These are phyloP conservation scores for Chrysosporium keratinophilum DNA, from an alignment of 2,329 filamentous ascomycete species.

Conservation along the genomic window DNA sequence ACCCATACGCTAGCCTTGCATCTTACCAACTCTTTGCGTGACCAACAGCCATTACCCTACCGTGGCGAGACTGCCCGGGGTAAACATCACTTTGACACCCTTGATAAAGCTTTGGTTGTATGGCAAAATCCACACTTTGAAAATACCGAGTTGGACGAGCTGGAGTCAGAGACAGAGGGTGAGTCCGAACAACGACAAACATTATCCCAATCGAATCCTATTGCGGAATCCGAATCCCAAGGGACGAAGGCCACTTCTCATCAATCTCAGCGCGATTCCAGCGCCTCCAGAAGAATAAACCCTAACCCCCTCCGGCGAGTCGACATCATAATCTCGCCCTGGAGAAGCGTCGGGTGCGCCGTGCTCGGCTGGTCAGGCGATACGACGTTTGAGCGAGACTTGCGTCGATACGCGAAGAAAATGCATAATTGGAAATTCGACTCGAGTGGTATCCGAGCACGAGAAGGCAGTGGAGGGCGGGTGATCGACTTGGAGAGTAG, in stretches of 20 bases:
- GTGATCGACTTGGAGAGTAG: constrained; percentile 57
- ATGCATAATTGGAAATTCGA: constrained; percentile 74
- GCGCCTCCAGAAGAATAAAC: constrained; percentile 35
- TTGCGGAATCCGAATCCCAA: not conserved
- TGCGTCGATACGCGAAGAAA: constrained; percentile 68
- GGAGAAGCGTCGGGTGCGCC: constrained; percentile 80
- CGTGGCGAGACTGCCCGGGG: constrained; percentile 36
- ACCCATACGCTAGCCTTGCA: constrained; percentile 71
- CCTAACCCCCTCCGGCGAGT: constrained; percentile 71
- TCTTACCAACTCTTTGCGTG: constrained; percentile 59
- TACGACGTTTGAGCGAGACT: constrained; percentile 79
- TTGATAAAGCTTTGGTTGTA: constrained; percentile 86
- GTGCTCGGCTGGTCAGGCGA: constrained; percentile 80
- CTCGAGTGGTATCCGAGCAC: constrained; percentile 69
- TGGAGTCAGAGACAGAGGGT: not conserved
- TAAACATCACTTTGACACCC: constrained; percentile 64
- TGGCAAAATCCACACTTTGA: constrained; percentile 63
- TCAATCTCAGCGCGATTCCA: not conserved
- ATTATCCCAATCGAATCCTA: not conserved
- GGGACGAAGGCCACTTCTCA: not conserved
- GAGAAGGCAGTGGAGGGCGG: constrained; percentile 50
- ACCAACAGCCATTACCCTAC: constrained; percentile 54
- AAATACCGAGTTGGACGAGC: not conserved
- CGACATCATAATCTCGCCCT: constrained; percentile 83
- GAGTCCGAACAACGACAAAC: not conserved